phyloP scores from a whole-genome alignment of 306 rosid species.

The Acmispon strigosus region DNA sequence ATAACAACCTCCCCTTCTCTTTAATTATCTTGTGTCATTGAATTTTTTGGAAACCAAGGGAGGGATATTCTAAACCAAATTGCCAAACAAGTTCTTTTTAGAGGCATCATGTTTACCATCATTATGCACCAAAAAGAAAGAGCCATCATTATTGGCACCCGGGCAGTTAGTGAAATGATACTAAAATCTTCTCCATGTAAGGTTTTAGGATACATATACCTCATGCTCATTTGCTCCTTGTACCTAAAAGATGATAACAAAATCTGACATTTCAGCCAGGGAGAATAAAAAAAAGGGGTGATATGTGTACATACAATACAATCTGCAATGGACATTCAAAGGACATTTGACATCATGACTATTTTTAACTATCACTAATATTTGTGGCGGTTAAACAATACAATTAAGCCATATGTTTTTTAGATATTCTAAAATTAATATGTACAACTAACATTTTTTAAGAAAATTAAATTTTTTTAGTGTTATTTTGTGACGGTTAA shows the following conservation, averaged over 20 bases:
- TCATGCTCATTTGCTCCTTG: neutral
- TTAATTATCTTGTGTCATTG: neutral
- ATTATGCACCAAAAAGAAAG: neutral
- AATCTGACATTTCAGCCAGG: slow-evolving; percentile 12
- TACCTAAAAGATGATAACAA: slow-evolving; percentile 1
- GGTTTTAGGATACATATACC: neutral
- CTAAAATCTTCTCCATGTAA: neutral
- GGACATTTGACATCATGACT: too few species aligned
- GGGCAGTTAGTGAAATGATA: slow-evolving; percentile 5
- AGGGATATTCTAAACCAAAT: neutral
- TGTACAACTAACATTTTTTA: too few species aligned
- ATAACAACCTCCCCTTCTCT: too few species aligned
- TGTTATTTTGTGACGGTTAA: too few species aligned
- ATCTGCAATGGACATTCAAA: too few species aligned
- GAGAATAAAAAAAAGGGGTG: neutral
- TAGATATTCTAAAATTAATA: too few species aligned
- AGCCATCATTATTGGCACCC: slow-evolving; percentile 12
- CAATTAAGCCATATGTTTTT: too few species aligned
- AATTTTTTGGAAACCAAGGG: neutral
- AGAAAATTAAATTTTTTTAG: too few species aligned
- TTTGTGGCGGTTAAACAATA: too few species aligned
- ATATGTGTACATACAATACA: too few species aligned
- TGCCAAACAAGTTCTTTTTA: neutral
- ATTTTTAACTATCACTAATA: too few species aligned
- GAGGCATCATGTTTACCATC: slow-evolving; percentile 13